Conservation (phyloP, 78 protist genomes). For the Paratrimastix pyriformis region DNA sequence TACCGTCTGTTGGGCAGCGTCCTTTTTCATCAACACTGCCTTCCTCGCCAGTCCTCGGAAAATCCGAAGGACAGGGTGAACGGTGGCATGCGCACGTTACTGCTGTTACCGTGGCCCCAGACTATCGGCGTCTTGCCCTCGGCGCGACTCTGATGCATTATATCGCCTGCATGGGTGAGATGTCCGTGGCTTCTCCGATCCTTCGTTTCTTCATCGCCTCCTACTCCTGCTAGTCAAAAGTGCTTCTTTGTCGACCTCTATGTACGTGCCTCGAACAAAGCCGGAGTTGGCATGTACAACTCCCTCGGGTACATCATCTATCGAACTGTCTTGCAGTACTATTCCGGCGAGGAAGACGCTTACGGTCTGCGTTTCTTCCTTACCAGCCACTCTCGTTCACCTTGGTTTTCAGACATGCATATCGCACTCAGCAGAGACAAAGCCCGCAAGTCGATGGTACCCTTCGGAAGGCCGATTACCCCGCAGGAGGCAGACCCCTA, state of each 20-base stretch:
- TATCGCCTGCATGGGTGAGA: neutral
- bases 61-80: conserved; percentile 25
- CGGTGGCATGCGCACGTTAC: conserved; percentile 30
- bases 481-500: too few relatives aligned
- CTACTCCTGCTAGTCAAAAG: neutral
- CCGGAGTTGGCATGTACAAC: conserved; percentile 21
- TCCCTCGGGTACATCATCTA: conserved; percentile 21
- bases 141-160: neutral
- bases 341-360: conserved; percentile 10
- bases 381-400: too few relatives aligned
- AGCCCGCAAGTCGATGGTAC: too few relatives aligned
- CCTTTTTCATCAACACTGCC: neutral
- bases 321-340: conserved; percentile 1
- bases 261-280: conserved; percentile 7
- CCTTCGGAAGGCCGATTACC: too few relatives aligned
- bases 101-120: conserved; percentile 25
- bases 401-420: too few relatives aligned
- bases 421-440: too few relatives aligned
- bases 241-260: conserved; percentile 28
- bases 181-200: neutral
- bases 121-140: conserved; percentile 17
- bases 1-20: neutral
- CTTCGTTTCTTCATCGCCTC: neutral
- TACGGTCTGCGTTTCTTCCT: too few relatives aligned
- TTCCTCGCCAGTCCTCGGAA: conserved; percentile 13